Evolutionary conservation across 345 rosid genomes (phyloP).

Genomic region (Lumnitzera racemosa): DNA sequence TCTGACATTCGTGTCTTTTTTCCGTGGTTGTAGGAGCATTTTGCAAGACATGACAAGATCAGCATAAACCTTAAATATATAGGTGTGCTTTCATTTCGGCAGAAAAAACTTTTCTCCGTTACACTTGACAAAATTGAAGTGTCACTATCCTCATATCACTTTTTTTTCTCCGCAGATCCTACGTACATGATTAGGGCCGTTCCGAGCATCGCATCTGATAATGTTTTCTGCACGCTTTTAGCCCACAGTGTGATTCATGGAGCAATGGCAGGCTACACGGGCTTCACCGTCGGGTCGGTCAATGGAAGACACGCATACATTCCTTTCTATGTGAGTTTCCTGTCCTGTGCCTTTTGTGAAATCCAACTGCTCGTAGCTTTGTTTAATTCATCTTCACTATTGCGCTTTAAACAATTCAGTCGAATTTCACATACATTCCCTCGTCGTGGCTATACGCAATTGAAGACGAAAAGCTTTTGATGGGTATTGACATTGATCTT

Average conservation of each 20-base stretch:
- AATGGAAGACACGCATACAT: slow-evolving; percentile 75
- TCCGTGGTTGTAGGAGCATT: slow-evolving; percentile 38
- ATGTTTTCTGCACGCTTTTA: slow-evolving; percentile 82
- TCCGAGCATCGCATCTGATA: slow-evolving; percentile 85
- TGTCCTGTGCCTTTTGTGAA: neutral
- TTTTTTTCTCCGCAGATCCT: slow-evolving; percentile 49
- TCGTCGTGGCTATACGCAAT: no score
- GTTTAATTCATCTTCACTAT: neutral
- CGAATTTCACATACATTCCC: no score
- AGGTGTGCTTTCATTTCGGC: slow-evolving; percentile 27
- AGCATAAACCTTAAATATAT: slow-evolving; percentile 76
- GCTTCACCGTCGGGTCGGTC: slow-evolving; percentile 69
- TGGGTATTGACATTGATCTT: no score
- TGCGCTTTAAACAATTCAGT: neutral
- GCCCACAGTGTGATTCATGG: slow-evolving; percentile 88
- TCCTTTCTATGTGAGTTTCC: slow-evolving; percentile 53
- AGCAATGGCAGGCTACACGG: slow-evolving; percentile 93
- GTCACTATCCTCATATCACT: slow-evolving; percentile 4
- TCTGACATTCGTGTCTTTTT: neutral
- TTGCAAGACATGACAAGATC: slow-evolving; percentile 38
- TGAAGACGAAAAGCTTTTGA: no score
- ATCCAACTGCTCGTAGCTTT: neutral
- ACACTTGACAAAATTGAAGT: neutral
- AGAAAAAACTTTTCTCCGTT: slow-evolving; percentile 1
- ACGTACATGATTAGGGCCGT: slow-evolving; percentile 89